Evolutionary conservation across 2,329 filamentous ascomycete species (phyloP).

Genomic region (Pseudocercospora macadamiae): DNA sequence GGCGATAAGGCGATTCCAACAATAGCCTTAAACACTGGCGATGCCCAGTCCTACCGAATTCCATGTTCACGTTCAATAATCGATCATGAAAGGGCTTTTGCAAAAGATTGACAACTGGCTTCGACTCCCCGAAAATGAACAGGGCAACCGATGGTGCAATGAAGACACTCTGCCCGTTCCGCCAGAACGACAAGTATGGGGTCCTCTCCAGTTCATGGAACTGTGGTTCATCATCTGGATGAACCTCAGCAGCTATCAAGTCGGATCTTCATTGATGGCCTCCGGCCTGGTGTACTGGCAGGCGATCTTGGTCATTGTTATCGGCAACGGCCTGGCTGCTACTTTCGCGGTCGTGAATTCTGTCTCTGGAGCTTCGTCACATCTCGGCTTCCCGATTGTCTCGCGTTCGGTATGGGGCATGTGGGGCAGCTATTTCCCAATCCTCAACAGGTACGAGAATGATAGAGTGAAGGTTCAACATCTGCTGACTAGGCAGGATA

Average conservation of each 20-base stretch:
- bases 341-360: constrained; percentile 1
- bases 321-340: not conserved
- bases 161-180: constrained; percentile 2
- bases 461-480: too few species aligned
- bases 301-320: constrained; percentile 1
- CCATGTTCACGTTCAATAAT: not conserved
- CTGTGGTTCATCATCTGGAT: constrained; percentile 1
- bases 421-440: constrained; percentile 4
- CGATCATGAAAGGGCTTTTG: not conserved
- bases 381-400: constrained; percentile 2
- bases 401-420: not conserved
- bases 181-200: constrained; percentile 4
- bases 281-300: constrained; percentile 3
- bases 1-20: not conserved
- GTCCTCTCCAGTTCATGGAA: not conserved
- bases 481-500: not conserved
- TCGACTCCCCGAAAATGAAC: not conserved
- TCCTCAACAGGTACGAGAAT: not conserved
- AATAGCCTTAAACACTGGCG: not conserved
- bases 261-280: constrained; percentile 3
- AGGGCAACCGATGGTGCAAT: constrained; percentile 7
- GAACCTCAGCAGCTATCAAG: constrained; percentile 5
- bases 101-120: not conserved
- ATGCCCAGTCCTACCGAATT: not conserved
- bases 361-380: not conserved